Evolutionary conservation across 768 basidiomycete species (phyloP).

Genomic region (Leccinum obscurum): DNA sequence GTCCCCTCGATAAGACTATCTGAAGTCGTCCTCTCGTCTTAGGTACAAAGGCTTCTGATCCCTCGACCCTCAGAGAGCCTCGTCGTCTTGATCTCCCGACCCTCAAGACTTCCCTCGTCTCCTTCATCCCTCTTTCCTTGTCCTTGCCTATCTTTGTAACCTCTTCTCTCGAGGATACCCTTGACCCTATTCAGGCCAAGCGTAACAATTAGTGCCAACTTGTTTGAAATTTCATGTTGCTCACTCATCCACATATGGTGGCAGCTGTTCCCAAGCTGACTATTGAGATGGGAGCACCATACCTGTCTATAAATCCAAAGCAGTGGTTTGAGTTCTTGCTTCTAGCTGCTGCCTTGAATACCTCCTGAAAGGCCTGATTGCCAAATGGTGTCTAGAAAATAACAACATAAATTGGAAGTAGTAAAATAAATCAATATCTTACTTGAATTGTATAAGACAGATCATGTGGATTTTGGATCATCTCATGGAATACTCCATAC

Average conservation of each 20-base stretch:
- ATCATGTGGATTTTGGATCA: not conserved
- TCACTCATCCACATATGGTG: not conserved
- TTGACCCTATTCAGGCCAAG: too few relatives aligned
- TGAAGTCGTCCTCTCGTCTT: too few relatives aligned
- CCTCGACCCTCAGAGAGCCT: too few relatives aligned
- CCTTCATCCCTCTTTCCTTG: too few relatives aligned
- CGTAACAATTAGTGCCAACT: not conserved
- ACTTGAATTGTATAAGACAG: not conserved
- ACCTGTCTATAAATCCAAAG: not conserved
- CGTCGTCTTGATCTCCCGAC: too few relatives aligned
- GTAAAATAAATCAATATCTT: not conserved
- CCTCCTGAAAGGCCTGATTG: not conserved
- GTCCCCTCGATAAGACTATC: too few relatives aligned
- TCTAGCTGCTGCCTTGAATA: not conserved
- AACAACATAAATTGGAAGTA: not conserved
- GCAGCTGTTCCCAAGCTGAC: not conserved
- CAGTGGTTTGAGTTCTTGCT: not conserved
- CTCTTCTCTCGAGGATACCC: too few relatives aligned
- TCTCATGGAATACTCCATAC: not conserved
- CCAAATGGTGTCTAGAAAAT: not conserved
- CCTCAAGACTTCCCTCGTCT: too few relatives aligned
- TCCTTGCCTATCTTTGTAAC: too few relatives aligned
- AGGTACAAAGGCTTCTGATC: too few relatives aligned
- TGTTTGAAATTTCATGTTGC: not conserved
- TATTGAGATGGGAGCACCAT: not conserved